These are phyloP conservation scores for Jatropha multifida DNA, from an alignment of 441 rosid species.

Conservation along the genomic window DNA sequence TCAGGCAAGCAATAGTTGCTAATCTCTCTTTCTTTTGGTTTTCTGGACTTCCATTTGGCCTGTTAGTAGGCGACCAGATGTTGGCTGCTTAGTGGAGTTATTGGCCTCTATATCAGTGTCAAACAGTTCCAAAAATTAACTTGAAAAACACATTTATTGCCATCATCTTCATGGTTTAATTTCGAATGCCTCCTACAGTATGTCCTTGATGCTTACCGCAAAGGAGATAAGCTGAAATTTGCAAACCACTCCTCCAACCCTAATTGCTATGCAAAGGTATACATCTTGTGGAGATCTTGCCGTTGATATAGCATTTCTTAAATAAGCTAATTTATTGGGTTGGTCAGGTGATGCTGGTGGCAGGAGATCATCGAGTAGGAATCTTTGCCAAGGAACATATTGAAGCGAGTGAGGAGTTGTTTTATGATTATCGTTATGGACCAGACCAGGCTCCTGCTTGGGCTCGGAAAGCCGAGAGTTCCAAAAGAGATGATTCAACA, in stretches of 20 bases:
- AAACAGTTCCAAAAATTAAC: not conserved
- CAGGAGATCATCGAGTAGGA: constrained; percentile 92
- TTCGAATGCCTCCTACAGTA: constrained; percentile 37
- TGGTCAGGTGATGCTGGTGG: constrained; percentile 75
- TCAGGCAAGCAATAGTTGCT: constrained; percentile 51
- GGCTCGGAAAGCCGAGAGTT: constrained; percentile 91
- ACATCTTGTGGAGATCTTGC: not conserved
- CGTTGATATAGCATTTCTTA: not conserved
- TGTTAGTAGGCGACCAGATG: not conserved
- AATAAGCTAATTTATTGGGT: constrained; percentile 21
- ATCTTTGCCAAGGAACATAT: constrained; percentile 71
- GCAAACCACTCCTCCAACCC: constrained; percentile 88
- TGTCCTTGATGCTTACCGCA: constrained; percentile 77
- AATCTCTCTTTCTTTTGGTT: not conserved
- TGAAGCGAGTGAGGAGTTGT: constrained; percentile 80
- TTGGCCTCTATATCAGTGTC: not conserved
- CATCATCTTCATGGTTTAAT: not conserved
- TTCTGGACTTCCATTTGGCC: not conserved
- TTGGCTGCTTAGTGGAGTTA: not conserved
- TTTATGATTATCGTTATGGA: constrained; percentile 78
- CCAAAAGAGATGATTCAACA: constrained; percentile 68
- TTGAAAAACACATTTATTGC: not conserved
- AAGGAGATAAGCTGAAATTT: constrained; percentile 86
- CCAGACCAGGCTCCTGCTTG: constrained; percentile 91
- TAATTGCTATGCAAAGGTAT: constrained; percentile 90